Base-by-base conservation (phyloP, 176 grass and related monocot species). In the Panicum miliaceum region DNA sequence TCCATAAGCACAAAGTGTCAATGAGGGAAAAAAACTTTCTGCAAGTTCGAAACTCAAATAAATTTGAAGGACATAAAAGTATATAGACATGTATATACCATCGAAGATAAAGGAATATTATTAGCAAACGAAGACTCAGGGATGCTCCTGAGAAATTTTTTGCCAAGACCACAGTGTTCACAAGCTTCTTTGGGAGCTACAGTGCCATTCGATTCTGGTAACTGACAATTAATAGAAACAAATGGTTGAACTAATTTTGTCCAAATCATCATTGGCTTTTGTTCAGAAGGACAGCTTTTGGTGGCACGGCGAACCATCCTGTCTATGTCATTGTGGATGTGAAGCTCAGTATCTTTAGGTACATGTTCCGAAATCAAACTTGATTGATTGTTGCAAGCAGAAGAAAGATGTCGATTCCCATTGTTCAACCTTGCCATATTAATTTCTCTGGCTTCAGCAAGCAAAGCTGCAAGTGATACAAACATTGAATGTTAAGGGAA, bases 381-480 rank as follows among this genome's bases (percentile, higher is more conserved):
- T 27, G 51, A 16, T 60, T 35, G 67, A 12, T 47, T 46, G 6
- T 72, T 60, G 9, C 25, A 73, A 82, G 34, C 47, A 66, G 66
- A 64, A 50, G 26, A 61, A 48, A 73, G 6, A 82, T 71, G 40
- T 61, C 45, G 61, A 48, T 35, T 16, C 70, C 16, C 38, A 82
- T 41, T 25, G 0, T 46, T 82, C 18, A 32, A 59, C 6, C 35
- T 81, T 40, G 15, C 42, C 73, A 46, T 57, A 36, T 64, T 65
- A 36, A 76, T 78, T 72, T 86, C 56, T 64, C 77, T 90, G 73
- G 79, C 83, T 86, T 90, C 78, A 40, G 78, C 64, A 75, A 90
- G 71, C 78, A 90, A 82, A 71, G 46, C 88, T 90, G 83, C 64
- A 86, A 12, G 25, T 27, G 34, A 19, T 4, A 82, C 5, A 54